Evolutionary conservation across 2,329 filamentous ascomycete species (phyloP).

Genomic region (Escovopsis weberi): DNA sequence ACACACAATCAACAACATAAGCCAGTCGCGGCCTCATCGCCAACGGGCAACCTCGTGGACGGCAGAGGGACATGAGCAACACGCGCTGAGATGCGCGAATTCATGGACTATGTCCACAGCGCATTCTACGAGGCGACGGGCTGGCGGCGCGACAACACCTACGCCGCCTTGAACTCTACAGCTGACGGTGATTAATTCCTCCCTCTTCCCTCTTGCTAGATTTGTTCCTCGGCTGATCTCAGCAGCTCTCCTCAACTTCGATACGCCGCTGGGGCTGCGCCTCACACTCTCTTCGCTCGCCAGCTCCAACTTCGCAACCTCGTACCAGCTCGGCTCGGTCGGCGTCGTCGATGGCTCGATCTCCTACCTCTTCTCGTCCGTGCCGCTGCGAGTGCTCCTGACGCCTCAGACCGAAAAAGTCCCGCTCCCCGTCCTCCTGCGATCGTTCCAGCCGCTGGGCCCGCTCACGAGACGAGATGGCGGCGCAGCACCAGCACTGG

Average conservation of each 20-base stretch:
- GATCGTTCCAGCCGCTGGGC: slow-evolving; percentile 67
- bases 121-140: slow-evolving; percentile 76
- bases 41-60: not conserved
- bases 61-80: slow-evolving; percentile 14
- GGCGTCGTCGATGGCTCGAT: slow-evolving; percentile 94
- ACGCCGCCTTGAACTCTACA: slow-evolving; percentile 72
- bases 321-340: slow-evolving; percentile 78
- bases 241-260: slow-evolving; percentile 72
- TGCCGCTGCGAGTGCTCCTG: slow-evolving; percentile 55
- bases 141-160: slow-evolving; percentile 88
- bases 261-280: slow-evolving; percentile 69
- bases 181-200: slow-evolving; percentile 48
- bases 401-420: slow-evolving; percentile 56
- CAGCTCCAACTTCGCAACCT: slow-evolving; percentile 84
- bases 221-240: not conserved
- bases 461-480: slow-evolving; percentile 30
- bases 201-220: slow-evolving; percentile 7
- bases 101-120: slow-evolving; percentile 93
- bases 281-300: slow-evolving; percentile 83
- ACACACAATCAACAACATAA: not conserved
- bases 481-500: slow-evolving; percentile 1
- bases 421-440: slow-evolving; percentile 61
- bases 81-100: slow-evolving; percentile 61
- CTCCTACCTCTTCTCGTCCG: slow-evolving; percentile 87
- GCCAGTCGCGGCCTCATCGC: too few relatives aligned